phyloP scores from a whole-genome alignment of 768 basidiomycete genomes.

The Holtermannia corniformis region DNA sequence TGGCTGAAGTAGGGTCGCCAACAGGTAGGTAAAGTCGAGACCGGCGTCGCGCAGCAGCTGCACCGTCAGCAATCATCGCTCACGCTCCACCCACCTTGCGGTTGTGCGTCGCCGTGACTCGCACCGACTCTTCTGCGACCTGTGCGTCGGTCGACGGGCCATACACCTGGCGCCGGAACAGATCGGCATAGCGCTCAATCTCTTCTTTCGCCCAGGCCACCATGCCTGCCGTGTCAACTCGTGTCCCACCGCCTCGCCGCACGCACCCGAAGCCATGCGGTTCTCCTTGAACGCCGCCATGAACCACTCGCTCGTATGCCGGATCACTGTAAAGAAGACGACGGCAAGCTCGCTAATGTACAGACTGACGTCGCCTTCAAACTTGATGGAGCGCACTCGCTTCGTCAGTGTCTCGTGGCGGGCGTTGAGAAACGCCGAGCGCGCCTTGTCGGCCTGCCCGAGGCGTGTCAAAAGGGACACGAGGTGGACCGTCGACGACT shows the following conservation, averaged over 20 bases:
- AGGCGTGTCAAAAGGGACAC: conserved; percentile 66
- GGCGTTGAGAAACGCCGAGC: conserved; percentile 71
- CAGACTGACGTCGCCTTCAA: conserved; percentile 75
- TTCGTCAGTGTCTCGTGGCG: conserved; percentile 63
- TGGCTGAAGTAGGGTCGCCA: conserved; percentile 48
- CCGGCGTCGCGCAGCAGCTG: conserved; percentile 86
- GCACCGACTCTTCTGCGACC: conserved; percentile 66
- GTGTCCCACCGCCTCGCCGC: neutral
- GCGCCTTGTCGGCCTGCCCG: conserved; percentile 65
- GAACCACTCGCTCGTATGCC: conserved; percentile 98
- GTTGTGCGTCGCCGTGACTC: conserved; percentile 69
- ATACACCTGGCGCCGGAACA: conserved; percentile 86
- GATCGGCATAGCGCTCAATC: conserved; percentile 69
- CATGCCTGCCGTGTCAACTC: conserved; percentile 53
- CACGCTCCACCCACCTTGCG: conserved; percentile 54
- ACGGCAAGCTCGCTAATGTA: conserved; percentile 82
- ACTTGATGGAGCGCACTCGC: conserved; percentile 75
- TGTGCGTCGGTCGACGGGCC: conserved; percentile 62
- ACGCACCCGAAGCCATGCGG: conserved; percentile 79
- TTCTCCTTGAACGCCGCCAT: conserved; percentile 91
- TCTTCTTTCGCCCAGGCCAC: conserved; percentile 88
- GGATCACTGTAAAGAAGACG: conserved; percentile 86
- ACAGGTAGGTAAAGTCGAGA: conserved; percentile 83
- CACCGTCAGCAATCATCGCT: neutral
- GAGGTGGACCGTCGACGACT: conserved; percentile 60